Percentiles rank a stretch among this genome's conserved stretches.
Conservation (phyloP, 768 basidiomycete species). For the Podaxis sp. region DNA sequence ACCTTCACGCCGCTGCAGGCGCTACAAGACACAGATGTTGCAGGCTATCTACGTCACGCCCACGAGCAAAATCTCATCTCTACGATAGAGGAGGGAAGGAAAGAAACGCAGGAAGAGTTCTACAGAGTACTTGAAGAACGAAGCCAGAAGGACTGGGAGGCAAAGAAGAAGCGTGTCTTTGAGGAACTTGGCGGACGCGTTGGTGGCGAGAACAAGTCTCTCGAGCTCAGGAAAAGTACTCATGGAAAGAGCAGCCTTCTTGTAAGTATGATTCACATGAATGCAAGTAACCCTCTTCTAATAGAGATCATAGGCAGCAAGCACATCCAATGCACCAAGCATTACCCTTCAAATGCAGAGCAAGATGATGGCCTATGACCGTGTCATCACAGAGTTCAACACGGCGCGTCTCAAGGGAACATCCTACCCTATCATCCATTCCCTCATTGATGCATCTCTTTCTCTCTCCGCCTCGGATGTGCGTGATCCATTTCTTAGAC, state of each 20-base stretch:
- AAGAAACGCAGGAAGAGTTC: constrained; percentile 83
- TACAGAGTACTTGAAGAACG: constrained; percentile 78
- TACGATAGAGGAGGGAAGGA: constrained; percentile 87
- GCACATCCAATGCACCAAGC: constrained; percentile 42
- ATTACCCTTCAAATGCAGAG: constrained; percentile 80
- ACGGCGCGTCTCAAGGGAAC: constrained; percentile 65
- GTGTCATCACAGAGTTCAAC: constrained; percentile 78
- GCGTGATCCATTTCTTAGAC: constrained; percentile 23
- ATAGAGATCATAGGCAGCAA: constrained; percentile 22
- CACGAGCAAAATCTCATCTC: constrained; percentile 95
- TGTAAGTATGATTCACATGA: constrained; percentile 34
- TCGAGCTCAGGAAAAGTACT: constrained; percentile 64
- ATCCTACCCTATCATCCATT: constrained; percentile 75
- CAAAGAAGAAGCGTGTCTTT: constrained; percentile 84
- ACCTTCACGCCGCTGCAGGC: constrained; percentile 91
- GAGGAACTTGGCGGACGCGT: constrained; percentile 82
- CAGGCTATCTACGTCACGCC: constrained; percentile 91
- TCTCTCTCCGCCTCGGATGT: constrained; percentile 58
- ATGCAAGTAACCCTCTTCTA: background rate
- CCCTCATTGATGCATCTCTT: constrained; percentile 66
- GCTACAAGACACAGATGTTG: constrained; percentile 91
- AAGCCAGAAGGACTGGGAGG: constrained; percentile 83
- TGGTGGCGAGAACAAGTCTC: constrained; percentile 51
- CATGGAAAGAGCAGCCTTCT: constrained; percentile 56
- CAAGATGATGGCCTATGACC: constrained; percentile 96